These are phyloP conservation scores for Wallacemonas sp. DNA, from an alignment of 208 protist genomes.

Conservation along the genomic window DNA sequence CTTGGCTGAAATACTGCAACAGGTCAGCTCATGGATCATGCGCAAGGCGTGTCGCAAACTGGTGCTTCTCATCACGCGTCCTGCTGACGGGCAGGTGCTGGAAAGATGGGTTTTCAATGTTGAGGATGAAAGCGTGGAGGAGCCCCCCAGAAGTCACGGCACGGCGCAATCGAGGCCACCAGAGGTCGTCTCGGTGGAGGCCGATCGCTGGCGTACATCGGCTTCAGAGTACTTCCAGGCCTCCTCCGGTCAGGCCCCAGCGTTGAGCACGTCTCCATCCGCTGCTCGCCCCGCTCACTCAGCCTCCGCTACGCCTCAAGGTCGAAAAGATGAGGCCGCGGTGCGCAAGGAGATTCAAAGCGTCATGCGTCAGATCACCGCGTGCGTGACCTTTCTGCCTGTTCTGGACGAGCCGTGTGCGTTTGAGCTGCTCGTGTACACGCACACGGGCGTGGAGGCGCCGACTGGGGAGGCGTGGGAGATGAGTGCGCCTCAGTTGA, in stretches of 20 bases:
- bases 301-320: not conserved
- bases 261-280: conserved; percentile 1
- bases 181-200: not conserved
- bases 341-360: conserved; percentile 94
- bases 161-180: not conserved
- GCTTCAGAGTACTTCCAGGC: conserved; percentile 12
- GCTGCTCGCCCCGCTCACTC: not conserved
- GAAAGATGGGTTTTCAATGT: conserved; percentile 98
- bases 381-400: conserved; percentile 96
- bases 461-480: conserved; percentile 94
- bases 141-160: too few relatives aligned
- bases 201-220: conserved; percentile 11
- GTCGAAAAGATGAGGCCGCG: conserved; percentile 71
- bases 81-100: conserved; percentile 59
- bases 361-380: conserved; percentile 97
- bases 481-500: conserved; percentile 94
- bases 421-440: conserved; percentile 96
- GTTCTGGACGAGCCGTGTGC: conserved; percentile 79
- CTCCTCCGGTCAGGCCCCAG: not conserved
- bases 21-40: conserved; percentile 93
- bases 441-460: conserved; percentile 57
- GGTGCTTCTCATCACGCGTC: conserved; percentile 91
- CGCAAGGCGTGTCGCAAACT: conserved; percentile 91
- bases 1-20: conserved; percentile 93
- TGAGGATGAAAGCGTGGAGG: conserved; percentile 12